A percentile compares a stretch with the other conserved stretches of the same genome.
phyloP scores from a whole-genome alignment of 2,329 filamentous ascomycete species.

The Domatiomyces globalis region DNA sequence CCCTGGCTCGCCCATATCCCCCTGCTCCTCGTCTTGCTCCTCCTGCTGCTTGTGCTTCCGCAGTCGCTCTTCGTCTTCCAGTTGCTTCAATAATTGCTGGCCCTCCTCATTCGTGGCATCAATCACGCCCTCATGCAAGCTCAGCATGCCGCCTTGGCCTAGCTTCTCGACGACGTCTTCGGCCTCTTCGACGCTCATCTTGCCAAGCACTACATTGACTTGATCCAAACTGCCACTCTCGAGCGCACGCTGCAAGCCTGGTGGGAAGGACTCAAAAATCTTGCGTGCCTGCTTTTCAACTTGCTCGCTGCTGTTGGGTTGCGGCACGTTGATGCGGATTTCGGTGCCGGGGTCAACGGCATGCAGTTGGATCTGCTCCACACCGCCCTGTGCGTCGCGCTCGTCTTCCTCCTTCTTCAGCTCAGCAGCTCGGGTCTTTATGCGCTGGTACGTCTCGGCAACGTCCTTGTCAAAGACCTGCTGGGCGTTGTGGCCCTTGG shows the following conservation, averaged over 20 bases:
- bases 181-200: slow-evolving; percentile 77
- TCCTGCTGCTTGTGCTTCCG: too few species aligned
- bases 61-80: slow-evolving; percentile 45
- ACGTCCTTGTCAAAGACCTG: slow-evolving; percentile 90
- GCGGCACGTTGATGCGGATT: slow-evolving; percentile 75
- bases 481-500: slow-evolving; percentile 73
- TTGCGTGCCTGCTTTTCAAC: slow-evolving; percentile 47
- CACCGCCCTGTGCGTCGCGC: slow-evolving; percentile 43
- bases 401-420: slow-evolving; percentile 48
- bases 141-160: slow-evolving; percentile 74
- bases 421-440: slow-evolving; percentile 61
- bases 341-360: slow-evolving; percentile 85
- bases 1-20: slow-evolving; percentile 14
- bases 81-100: slow-evolving; percentile 58
- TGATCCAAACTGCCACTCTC: slow-evolving; percentile 80
- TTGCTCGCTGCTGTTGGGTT: slow-evolving; percentile 51
- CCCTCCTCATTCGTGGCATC: slow-evolving; percentile 87
- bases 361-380: slow-evolving; percentile 95
- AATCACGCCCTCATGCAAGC: slow-evolving; percentile 82
- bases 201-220: slow-evolving; percentile 74
- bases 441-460: slow-evolving; percentile 69
- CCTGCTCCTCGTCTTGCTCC: slow-evolving; percentile 6
- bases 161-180: slow-evolving; percentile 72
- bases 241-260: slow-evolving; percentile 66
- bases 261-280: slow-evolving; percentile 72